These are phyloP conservation scores for Plantago coronopus DNA, from an alignment of 305 asterid genomes.

Conservation along the genomic window DNA sequence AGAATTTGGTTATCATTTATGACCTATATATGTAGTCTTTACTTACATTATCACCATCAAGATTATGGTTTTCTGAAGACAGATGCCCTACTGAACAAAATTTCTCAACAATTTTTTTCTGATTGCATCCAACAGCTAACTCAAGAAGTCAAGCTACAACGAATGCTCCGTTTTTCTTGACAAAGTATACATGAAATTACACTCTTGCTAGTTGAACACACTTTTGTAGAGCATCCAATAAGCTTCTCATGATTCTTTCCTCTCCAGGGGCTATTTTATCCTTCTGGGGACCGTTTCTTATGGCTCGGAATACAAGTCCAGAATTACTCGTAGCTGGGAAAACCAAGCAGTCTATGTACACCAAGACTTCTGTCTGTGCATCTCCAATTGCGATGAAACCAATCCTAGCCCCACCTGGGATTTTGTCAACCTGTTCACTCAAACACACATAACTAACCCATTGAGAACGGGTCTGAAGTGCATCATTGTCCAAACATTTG, in stretches of 20 bases:
- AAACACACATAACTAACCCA: background rate
- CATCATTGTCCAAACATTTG: background rate
- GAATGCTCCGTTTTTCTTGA: constrained; percentile 37
- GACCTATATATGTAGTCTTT: too few species aligned
- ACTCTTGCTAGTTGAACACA: constrained; percentile 68
- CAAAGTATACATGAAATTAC: constrained; percentile 18
- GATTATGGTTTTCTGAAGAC: too few species aligned
- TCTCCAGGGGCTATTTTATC: constrained; percentile 74
- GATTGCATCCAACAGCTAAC: constrained; percentile 89
- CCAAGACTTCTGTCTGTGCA: constrained; percentile 57
- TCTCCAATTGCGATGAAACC: constrained; percentile 71
- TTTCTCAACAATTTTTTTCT: constrained; percentile 58
- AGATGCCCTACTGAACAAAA: too few species aligned
- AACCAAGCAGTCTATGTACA: constrained; percentile 79
- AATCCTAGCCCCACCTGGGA: constrained; percentile 87
- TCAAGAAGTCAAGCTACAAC: constrained; percentile 76
- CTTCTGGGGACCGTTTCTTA: constrained; percentile 66
- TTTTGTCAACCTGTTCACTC: constrained; percentile 65
- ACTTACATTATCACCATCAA: too few species aligned
- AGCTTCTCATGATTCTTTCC: constrained; percentile 88
- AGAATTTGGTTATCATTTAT: too few species aligned
- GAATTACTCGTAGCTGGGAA: constrained; percentile 53
- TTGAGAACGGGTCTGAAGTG: constrained; percentile 7
- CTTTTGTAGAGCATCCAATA: constrained; percentile 69
- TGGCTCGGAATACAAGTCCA: constrained; percentile 62